A percentile compares a stretch with the other conserved stretches of the same genome.
phyloP scores from a whole-genome alignment of 352 stramenopile species.

The Phytophthora tentaculata region DNA sequence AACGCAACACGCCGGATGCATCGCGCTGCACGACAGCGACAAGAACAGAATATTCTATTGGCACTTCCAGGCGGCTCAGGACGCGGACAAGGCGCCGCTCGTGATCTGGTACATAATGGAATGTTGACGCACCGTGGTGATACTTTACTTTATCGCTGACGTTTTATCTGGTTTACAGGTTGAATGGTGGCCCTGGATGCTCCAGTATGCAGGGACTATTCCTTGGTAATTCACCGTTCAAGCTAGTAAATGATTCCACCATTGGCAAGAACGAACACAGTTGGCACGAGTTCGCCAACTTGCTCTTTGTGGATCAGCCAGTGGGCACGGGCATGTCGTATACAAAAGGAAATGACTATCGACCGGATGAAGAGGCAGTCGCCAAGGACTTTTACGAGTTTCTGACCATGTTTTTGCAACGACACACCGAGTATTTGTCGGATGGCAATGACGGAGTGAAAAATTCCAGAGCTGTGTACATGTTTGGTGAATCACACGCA shows the following conservation, averaged over 20 bases:
- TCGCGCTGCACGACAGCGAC: conserved; percentile 52
- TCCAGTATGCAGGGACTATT: conserved; percentile 85
- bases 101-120: conserved; percentile 63
- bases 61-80: conserved; percentile 64
- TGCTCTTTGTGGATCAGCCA: conserved; percentile 88
- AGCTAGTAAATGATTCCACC: conserved; percentile 53
- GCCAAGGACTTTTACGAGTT: conserved; percentile 94
- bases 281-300: conserved; percentile 76
- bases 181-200: conserved; percentile 85
- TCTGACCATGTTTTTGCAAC: conserved; percentile 91
- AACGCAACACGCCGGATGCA: conserved; percentile 71
- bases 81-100: conserved; percentile 59
- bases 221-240: conserved; percentile 76
- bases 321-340: conserved; percentile 83
- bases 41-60: conserved; percentile 84
- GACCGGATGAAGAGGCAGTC: conserved; percentile 51
- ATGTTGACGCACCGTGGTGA: conserved; percentile 8
- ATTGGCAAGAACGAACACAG: conserved; percentile 75
- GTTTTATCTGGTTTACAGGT: conserved; percentile 36
- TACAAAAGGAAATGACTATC: conserved; percentile 60
- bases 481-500: conserved; percentile 97
- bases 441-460: conserved; percentile 43
- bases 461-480: conserved; percentile 87
- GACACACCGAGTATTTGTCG: conserved; percentile 80
- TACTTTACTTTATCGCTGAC: conserved; percentile 11